Evolutionary conservation across 345 rosid genomes (phyloP), one percentile per base, ranked within the genome.

Genomic region (Sapria himalayana): DNA sequence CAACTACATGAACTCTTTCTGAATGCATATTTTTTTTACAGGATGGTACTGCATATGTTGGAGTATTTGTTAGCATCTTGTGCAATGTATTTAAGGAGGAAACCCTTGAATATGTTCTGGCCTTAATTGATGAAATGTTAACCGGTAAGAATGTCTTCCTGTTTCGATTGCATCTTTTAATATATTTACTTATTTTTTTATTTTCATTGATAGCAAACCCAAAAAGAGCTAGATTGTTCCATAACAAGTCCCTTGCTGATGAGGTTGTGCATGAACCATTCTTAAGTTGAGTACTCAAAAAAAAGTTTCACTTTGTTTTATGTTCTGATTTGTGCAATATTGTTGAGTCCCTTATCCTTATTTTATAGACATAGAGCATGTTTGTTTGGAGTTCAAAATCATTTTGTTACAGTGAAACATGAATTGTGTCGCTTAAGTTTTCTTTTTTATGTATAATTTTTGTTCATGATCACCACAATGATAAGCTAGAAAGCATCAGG

Each of bases 11-110:
- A n/a, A n/a, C n/a, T n/a, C n/a, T n/a, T n/a, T n/a, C n/a, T n/a
- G n/a, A n/a, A n/a, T n/a, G n/a, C 10, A 23, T 21, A 40, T 45
- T 55, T 22, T 21, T 45, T 5, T 71, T 42, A 63, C 77, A 84
- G 99, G 92, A 79, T 73, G 99, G 99, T 46, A 85, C 85, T 33
- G 82, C 86, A 25, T 89, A 89, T 48, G 71, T 77, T 58, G 73
- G 60, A 38, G 76, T 79, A 22, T 89, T 89, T 71, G 92, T 79
- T 55, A 62, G 58, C 73, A 89, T 89, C 41, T 60, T 89, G 44
- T 75, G 79, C 23, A 92, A 89, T 41, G 84, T 84, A 39, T 72
- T 58, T 55, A 89, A 89, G 65, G 95, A 84, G 60, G 99, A 89
- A 50, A 89, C 95, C 1, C 84, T 89, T 35, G 99, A 89, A 56